These are phyloP conservation scores for Wakefieldia striispora DNA, from an alignment of 768 basidiomycete species.

Conservation along the genomic window DNA sequence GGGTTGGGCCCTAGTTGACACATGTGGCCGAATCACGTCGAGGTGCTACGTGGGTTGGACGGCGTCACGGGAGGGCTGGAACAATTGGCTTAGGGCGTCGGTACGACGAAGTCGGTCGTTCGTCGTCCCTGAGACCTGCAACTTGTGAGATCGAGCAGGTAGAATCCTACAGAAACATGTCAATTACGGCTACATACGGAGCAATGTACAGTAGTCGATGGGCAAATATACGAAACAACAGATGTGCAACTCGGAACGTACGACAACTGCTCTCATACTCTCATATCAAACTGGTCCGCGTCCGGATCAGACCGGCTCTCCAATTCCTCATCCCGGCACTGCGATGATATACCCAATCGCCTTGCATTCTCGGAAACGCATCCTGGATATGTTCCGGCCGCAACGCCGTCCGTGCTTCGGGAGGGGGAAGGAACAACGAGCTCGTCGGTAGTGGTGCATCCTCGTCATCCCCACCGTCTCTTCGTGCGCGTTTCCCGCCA, in stretches of 20 bases:
- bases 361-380: constrained; percentile 88
- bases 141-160: not conserved
- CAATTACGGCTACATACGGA: too few relatives aligned
- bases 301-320: constrained; percentile 80
- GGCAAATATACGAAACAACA: too few relatives aligned
- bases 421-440: constrained; percentile 77
- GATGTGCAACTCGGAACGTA: too few relatives aligned
- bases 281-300: constrained; percentile 75
- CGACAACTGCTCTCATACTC: too few relatives aligned
- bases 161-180: too few relatives aligned
- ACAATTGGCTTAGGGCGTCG: constrained; percentile 29
- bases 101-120: constrained; percentile 39
- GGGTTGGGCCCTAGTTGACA: constrained; percentile 19
- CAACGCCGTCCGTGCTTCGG: constrained; percentile 75
- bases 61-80: constrained; percentile 33
- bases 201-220: too few relatives aligned
- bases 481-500: constrained; percentile 44
- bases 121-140: constrained; percentile 15
- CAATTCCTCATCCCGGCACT: constrained; percentile 88
- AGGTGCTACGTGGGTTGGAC: too few relatives aligned
- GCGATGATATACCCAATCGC: constrained; percentile 76
- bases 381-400: constrained; percentile 87
- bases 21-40: too few relatives aligned
- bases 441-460: constrained; percentile 68
- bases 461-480: constrained; percentile 50